Base-by-base conservation (phyloP, 2,329 filamentous ascomycete genomes). In the Dothideomycetidae sp. region DNA sequence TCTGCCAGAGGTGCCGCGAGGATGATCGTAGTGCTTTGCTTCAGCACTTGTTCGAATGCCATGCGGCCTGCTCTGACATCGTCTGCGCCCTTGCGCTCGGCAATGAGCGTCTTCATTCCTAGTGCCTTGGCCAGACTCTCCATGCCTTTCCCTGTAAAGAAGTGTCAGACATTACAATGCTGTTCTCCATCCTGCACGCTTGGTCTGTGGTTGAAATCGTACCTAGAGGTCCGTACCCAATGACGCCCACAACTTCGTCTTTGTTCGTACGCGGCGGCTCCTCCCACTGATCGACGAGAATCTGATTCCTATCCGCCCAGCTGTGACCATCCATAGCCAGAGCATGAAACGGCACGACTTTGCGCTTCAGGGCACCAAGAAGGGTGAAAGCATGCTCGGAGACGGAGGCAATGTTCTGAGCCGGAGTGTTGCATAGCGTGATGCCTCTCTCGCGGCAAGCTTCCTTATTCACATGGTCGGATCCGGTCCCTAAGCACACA, bases 151-250 rank as follows among this genome's bases (percentile, higher is more conserved):
- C 36, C n/a, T n/a, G n/a, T n/a, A n/a, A n/a, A n/a, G n/a, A n/a
- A n/a, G n/a, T n/a, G n/a, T n/a, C n/a, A n/a, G n/a, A n/a, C n/a
- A n/a, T n/a, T n/a, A n/a, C n/a, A n/a, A n/a, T n/a, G n/a, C 13
- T 26, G 15, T 23, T 31, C 12, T 16, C 13, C 29, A 14, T 5
- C n/a, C n/a, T n/a, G n/a, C n/a, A n/a, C n/a, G n/a, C n/a, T n/a
- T n/a, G n/a, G n/a, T n/a, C n/a, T n/a, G n/a, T n/a, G n/a, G n/a
- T 29, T 46, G 50, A 66, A n/a, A n/a, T n/a, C n/a, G n/a, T n/a
- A n/a, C n/a, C 66, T 21, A 70, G 50, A 11, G 55, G 54, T 1
- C 67, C 67, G 48, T 68, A 68, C 1, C 67, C 66, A 36, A 70
- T 51, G 39, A 70, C 57, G 1, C 63, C 66, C 44, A 67, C 48